Percentiles rank a stretch among this genome's conserved stretches.
Evolutionary conservation across 2,329 filamentous ascomycete genomes (phyloP).

Genomic region (Penicillium sp.): DNA sequence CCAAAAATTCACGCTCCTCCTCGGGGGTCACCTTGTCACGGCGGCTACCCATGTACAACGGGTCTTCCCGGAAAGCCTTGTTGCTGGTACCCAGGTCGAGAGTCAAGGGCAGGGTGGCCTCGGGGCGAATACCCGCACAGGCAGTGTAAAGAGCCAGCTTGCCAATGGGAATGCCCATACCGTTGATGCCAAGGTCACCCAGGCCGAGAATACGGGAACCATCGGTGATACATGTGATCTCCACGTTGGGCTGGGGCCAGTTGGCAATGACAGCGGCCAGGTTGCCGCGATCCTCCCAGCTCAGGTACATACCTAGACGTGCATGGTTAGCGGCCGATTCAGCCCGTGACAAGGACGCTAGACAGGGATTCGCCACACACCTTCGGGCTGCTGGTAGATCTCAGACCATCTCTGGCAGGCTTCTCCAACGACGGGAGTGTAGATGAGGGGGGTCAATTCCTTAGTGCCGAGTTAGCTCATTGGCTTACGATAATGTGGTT

Average conservation of each 20-base stretch:
- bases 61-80: conserved; percentile 60
- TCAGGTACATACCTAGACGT: conserved; percentile 67
- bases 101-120: conserved; percentile 54
- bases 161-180: conserved; percentile 94
- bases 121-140: conserved; percentile 85
- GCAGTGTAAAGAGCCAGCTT: conserved; percentile 93
- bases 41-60: conserved; percentile 84
- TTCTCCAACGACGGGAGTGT: conserved; percentile 62
- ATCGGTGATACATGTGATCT: conserved; percentile 95
- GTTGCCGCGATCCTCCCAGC: conserved; percentile 84
- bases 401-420: conserved; percentile 94
- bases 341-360: no score
- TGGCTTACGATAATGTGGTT: no score
- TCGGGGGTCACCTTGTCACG: conserved; percentile 67
- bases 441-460: conserved; percentile 44
- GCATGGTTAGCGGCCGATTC: conserved; percentile 17
- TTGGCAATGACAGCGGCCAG: conserved; percentile 81
- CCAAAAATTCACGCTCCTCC: conserved; percentile 83
- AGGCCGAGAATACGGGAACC: conserved; percentile 85
- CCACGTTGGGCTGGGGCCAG: conserved; percentile 80
- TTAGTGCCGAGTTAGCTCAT: no score
- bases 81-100: conserved; percentile 58
- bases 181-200: conserved; percentile 90
- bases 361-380: no score
- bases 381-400: conserved; percentile 89